Base-by-base conservation (phyloP, 305 asterid species). In the Plantago coronopus region DNA sequence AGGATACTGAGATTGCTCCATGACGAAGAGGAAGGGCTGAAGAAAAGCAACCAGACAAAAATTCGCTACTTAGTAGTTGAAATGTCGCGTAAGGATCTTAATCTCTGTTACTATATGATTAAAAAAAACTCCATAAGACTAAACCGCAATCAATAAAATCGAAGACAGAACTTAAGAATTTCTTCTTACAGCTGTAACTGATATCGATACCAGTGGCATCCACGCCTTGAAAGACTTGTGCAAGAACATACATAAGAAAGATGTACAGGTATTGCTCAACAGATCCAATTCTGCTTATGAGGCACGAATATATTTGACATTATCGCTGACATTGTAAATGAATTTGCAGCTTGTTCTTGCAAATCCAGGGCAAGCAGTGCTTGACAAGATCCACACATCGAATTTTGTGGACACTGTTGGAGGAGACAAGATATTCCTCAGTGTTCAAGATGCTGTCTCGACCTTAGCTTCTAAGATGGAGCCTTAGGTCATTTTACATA, bases 181-280 rank as follows among this genome's bases (percentile, higher is more conserved):
- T 57, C n/a, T 17, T 51, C 42, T 55, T 57, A 17, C 64, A 70
- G 69, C 59, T 61, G 66, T 48, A 22, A 20, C 62, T 29, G 48
- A 29, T 57, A 60, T 48, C 40, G 63, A 48, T 17, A 46, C 34
- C 44, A 29, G 56, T 49, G 51, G 53, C 0, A 58, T 44, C 57
- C 93, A 88, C 72, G 76, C 95, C 14, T 45, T 91, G 62, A 89
- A 91, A 73, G 98, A 86, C 61, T 65, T 91, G 25, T 62, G 69
- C 71, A 86, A 80, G 67, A 70, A 58, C 64, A 79, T 88, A 2
- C 68, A 48, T 20, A 88, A 83, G 84, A 78, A 74, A 69, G 78
- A 81, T 15, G 57, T 88, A 63, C 75, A 83, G 83, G 98, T 86
- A 71, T 15, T 22, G 37, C 5, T 51, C 11, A 21, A 14, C 54